Conservation (phyloP, 441 rosid species). For the Syzygium malaccense region DNA sequence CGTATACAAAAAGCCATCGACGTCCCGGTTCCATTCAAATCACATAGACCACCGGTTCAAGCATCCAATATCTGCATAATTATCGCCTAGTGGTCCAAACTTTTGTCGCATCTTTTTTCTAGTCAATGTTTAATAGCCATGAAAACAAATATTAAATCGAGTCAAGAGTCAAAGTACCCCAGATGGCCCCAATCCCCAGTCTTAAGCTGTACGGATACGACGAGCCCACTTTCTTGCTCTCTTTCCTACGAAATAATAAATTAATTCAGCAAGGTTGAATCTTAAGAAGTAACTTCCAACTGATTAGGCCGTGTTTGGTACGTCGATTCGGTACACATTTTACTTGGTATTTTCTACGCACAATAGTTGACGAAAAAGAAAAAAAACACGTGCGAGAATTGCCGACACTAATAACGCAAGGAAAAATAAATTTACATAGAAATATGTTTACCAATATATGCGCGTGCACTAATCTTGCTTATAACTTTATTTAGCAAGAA, state of each 20-base stretch:
- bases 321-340: background rate
- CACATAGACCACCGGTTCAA: background rate
- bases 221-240: background rate
- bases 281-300: background rate
- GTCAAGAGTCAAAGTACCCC: background rate
- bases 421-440: background rate
- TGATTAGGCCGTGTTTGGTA: background rate
- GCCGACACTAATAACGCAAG: background rate
- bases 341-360: background rate
- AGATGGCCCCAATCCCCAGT: background rate
- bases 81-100: background rate
- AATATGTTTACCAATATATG: background rate
- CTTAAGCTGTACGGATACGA: background rate
- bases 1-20: too few relatives aligned
- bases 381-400: fast-evolving
- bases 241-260: background rate
- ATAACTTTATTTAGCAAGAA: background rate
- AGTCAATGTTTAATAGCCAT: background rate
- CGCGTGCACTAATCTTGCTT: background rate
- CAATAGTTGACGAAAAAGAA: background rate
- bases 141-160: background rate
- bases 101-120: background rate
- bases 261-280: background rate
- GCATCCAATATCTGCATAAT: background rate
- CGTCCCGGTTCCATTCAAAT: background rate